Evolutionary conservation across 306 rosid species (phyloP).

Genomic region (Vigna nakashimae): DNA sequence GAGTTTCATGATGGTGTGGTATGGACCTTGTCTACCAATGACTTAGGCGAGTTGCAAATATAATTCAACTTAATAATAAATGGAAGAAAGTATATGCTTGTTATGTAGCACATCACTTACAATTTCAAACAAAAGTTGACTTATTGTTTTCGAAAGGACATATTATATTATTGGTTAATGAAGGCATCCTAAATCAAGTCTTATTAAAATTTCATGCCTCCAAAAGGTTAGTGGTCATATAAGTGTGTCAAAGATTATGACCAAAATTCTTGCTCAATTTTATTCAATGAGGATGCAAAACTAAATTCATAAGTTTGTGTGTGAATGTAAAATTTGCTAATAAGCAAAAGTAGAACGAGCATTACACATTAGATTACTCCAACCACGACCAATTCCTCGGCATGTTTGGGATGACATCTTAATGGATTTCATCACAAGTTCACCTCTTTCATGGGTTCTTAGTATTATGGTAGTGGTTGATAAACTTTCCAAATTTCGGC

Average conservation of each 20-base stretch:
- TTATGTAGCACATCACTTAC: neutral
- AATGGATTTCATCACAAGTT: neutral
- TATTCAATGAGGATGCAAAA: neutral
- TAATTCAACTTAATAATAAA: neutral
- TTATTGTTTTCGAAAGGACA: neutral
- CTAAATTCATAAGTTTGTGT: neutral
- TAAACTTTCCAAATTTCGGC: neutral
- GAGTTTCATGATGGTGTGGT: neutral
- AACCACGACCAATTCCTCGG: neutral
- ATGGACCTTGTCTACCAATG: neutral
- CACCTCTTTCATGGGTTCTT: fast-evolving
- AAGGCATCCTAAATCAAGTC: neutral
- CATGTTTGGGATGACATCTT: neutral
- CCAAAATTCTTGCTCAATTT: neutral
- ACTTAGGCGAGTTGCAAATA: neutral
- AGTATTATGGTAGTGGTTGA: neutral
- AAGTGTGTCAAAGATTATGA: neutral
- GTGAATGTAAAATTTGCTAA: neutral
- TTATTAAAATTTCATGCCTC: neutral
- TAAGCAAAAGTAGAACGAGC: neutral
- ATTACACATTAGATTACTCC: neutral
- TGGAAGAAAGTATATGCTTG: neutral
- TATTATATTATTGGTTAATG: neutral
- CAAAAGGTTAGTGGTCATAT: too few relatives aligned
- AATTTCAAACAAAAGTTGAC: neutral